These are phyloP conservation scores for Termitomyces sp. DNA, from an alignment of 768 basidiomycete species.

Conservation along the genomic window DNA sequence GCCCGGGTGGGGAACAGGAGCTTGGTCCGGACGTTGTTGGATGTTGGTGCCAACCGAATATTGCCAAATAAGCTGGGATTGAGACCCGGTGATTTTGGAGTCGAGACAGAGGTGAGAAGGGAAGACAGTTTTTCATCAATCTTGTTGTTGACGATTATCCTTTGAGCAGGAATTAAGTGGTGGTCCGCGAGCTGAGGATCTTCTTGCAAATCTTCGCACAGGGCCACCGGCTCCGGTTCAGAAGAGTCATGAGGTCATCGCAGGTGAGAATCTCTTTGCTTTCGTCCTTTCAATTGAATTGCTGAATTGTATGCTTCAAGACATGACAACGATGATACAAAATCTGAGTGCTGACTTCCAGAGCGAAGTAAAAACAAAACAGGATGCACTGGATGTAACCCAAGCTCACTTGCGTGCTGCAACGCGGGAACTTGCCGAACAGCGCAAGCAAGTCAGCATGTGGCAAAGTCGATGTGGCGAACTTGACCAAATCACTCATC, in stretches of 20 bases:
- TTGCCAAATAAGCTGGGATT: slow-evolving; percentile 91
- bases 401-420: slow-evolving; percentile 84
- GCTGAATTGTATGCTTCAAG: slow-evolving; percentile 27
- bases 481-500: slow-evolving; percentile 76
- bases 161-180: slow-evolving; percentile 56
- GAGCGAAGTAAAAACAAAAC: slow-evolving; percentile 78
- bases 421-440: slow-evolving; percentile 86
- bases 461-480: slow-evolving; percentile 73
- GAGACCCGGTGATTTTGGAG: slow-evolving; percentile 90
- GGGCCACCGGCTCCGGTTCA: slow-evolving; percentile 75
- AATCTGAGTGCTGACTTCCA: slow-evolving; percentile 73
- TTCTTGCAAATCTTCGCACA: slow-evolving; percentile 67
- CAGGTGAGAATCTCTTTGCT: slow-evolving; percentile 38
- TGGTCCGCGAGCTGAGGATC: slow-evolving; percentile 70
- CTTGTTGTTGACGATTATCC: background rate
- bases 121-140: background rate
- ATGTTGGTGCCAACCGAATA: slow-evolving; percentile 88
- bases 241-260: slow-evolving; percentile 83
- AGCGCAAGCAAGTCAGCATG: slow-evolving; percentile 74
- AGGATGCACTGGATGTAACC: slow-evolving; percentile 81
- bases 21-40: slow-evolving; percentile 79
- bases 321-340: slow-evolving; percentile 84
- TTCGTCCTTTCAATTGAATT: background rate
- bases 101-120: slow-evolving; percentile 75
- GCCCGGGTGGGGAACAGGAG: slow-evolving; percentile 89